Evolutionary conservation across 257 asterid species (phyloP).

Genomic region (Solanum bulbocastanum): DNA sequence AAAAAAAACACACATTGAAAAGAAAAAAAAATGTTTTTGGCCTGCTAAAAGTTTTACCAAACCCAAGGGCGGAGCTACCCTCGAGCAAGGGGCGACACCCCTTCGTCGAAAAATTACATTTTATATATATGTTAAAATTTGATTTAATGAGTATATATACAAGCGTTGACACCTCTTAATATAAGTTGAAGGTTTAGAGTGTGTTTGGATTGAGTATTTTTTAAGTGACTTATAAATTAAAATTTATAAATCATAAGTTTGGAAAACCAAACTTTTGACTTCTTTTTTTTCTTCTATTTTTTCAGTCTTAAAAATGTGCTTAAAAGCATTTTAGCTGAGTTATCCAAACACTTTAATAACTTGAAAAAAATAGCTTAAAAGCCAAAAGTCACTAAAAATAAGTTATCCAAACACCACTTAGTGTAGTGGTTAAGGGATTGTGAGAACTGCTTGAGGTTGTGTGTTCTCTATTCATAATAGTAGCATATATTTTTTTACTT

Average conservation of each 20-base stretch:
- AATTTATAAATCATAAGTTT: too few species aligned
- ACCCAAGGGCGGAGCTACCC: background rate
- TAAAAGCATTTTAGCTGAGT: background rate
- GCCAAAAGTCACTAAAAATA: background rate
- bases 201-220: too few species aligned
- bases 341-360: too few species aligned
- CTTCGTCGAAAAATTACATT: too few species aligned
- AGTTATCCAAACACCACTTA: background rate
- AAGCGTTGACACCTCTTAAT: background rate
- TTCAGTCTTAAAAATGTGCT: too few species aligned
- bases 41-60: background rate
- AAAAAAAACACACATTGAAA: too few species aligned
- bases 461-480: background rate
- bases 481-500: background rate
- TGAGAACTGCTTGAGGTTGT: background rate
- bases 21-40: background rate
- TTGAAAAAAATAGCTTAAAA: background rate
- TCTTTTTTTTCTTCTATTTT: too few species aligned
- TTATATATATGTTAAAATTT: too few species aligned
- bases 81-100: background rate
- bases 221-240: too few species aligned
- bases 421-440: background rate
- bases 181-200: background rate
- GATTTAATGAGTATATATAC: background rate
- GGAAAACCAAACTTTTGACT: too few species aligned